Evolutionary conservation across 2,329 filamentous ascomycete genomes (phyloP).

Genomic region (Neofusicoccum umdonicola): DNA sequence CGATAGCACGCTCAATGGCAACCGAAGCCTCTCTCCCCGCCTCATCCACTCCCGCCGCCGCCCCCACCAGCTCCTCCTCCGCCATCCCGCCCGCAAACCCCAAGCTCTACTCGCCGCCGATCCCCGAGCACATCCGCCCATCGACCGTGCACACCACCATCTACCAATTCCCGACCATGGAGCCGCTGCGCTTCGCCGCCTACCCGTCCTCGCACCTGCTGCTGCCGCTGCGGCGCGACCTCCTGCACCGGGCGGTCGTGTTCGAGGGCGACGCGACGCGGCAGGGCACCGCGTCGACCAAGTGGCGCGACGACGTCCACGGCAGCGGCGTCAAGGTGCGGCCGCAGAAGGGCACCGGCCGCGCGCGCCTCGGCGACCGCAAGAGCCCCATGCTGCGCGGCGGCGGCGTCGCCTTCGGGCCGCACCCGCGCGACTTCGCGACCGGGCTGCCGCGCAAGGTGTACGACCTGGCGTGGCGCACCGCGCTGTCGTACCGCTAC

Average conservation of each 20-base stretch:
- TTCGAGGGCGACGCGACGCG: constrained; percentile 89
- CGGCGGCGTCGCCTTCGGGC: constrained; percentile 87
- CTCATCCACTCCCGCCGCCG: constrained; percentile 38
- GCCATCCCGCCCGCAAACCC: constrained; percentile 41
- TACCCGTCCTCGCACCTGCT: constrained; percentile 82
- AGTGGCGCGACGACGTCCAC: constrained; percentile 67
- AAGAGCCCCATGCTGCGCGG: constrained; percentile 80
- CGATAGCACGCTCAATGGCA: constrained; percentile 28
- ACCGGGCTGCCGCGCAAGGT: constrained; percentile 82
- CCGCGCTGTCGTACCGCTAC: constrained; percentile 88
- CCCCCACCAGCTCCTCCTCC: constrained; percentile 27
- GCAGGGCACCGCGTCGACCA: constrained; percentile 69
- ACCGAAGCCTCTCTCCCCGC: constrained; percentile 15
- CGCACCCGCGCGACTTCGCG: constrained; percentile 85
- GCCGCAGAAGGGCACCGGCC: constrained; percentile 82
- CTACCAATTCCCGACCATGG: constrained; percentile 85
- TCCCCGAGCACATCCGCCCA: constrained; percentile 46
- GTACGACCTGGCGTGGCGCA: constrained; percentile 94
- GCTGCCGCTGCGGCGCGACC: constrained; percentile 83
- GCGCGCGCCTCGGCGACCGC: constrained; percentile 73
- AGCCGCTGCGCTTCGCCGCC: constrained; percentile 72
- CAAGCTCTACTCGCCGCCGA: constrained; percentile 26
- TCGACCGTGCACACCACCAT: constrained; percentile 75
- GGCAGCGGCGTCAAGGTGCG: constrained; percentile 80
- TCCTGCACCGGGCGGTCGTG: constrained; percentile 87